phyloP scores from a whole-genome alignment of 2,329 filamentous ascomycete genomes.

The Penicillium hordei region DNA sequence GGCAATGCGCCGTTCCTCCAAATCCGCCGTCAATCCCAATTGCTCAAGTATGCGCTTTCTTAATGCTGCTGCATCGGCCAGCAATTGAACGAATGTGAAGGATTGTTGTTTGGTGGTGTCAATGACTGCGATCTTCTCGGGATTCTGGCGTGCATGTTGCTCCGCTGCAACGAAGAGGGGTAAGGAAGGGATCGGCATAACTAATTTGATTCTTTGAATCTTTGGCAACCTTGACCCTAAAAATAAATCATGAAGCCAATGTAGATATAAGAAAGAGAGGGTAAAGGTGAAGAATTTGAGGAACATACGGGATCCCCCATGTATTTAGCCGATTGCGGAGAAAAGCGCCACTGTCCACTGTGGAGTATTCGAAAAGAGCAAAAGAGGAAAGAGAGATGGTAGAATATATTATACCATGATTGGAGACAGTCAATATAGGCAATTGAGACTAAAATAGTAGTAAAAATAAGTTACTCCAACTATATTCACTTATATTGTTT shows the following conservation, averaged over 20 bases:
- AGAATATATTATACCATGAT: neutral
- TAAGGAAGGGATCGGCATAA: slow-evolving; percentile 37
- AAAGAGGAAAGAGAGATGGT: neutral
- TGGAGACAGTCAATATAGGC: neutral
- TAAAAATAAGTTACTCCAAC: neutral
- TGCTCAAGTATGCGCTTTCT: slow-evolving; percentile 39
- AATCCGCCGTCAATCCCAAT: slow-evolving; percentile 29
- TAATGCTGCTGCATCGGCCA: slow-evolving; percentile 39
- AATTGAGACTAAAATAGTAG: neutral
- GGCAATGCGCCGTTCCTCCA: slow-evolving; percentile 42
- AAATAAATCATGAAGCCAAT: neutral
- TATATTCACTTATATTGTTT: neutral
- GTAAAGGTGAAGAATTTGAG: neutral
- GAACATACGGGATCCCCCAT: neutral
- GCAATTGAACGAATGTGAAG: slow-evolving; percentile 44
- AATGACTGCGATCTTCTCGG: slow-evolving; percentile 40
- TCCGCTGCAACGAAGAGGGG: slow-evolving; percentile 43
- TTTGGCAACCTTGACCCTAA: neutral
- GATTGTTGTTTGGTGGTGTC: slow-evolving; percentile 40
- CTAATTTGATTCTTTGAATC: neutral
- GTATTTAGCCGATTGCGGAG: slow-evolving; percentile 8
- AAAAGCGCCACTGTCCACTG: neutral
- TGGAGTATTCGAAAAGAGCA: neutral
- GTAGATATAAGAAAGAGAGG: neutral
- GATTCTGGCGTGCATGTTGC: slow-evolving; percentile 34